Base-by-base conservation (phyloP, 805 yeast species). In the Barnettozyma salicaria region DNA sequence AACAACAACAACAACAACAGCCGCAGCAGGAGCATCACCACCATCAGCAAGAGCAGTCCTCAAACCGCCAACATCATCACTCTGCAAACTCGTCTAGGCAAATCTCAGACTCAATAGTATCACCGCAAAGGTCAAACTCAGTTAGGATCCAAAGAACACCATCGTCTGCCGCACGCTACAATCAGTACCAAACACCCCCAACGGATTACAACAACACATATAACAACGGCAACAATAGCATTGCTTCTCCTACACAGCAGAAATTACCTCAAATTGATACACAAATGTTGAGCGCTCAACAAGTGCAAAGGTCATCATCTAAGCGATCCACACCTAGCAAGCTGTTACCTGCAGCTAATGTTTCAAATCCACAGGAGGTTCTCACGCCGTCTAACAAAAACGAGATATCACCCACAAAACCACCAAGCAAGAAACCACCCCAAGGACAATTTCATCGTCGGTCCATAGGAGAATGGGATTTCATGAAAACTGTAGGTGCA, bases 381-480 rank as follows among this genome's bases (percentile, higher is more conserved):
- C 30, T 37, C 11, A 28, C 29, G 6, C 20, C 29, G 4, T 17
- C 34, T 11, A 30, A 32, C n/a, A n/a, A n/a, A n/a, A n/a, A n/a
- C n/a, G n/a, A n/a, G n/a, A n/a, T n/a, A n/a, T n/a, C n/a, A 18
- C 32, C 25, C 6, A 24, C 28, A 3, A 16, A 34, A 16, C 27
- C 32, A 24, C 45, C 43, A 38, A 43, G 47, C 34, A 52, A 39
- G 40, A 44, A 45, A 35, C 45, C 38, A 25, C 34, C 47, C 0
- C 65, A 59, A 27, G 47, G 49, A 7, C 66, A 60, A 48, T 83
- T 84, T 49, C 90, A 88, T 58, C 76, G 97, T 46, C 82, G 81
- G 41, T 73, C 95, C 5, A 81, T 90, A 37, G 98, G 97, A 11
- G 96, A 92, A 47, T 90, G 98, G 98, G 95, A 86, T 50, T 89